These are phyloP conservation scores for Exophiala sideris DNA, from an alignment of 2,329 filamentous ascomycete species.

Conservation along the genomic window DNA sequence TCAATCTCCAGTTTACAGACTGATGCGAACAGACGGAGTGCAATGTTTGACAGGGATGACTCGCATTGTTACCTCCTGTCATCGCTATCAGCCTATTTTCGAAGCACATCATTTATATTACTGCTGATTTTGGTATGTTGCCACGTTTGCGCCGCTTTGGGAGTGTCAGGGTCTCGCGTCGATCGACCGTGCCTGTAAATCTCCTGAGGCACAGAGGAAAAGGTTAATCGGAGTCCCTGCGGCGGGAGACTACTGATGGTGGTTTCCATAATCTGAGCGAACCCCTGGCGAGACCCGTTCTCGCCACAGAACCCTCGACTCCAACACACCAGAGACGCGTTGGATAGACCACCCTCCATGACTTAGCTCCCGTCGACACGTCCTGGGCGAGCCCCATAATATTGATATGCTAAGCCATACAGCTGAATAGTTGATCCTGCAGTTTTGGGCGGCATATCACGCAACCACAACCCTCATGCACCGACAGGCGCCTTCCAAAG, in stretches of 20 bases:
- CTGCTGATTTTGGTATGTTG: too few species aligned
- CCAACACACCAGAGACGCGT: not conserved
- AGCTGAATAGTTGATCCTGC: slow-evolving; percentile 1
- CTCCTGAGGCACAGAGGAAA: not conserved
- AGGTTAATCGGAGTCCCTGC: slow-evolving; percentile 9
- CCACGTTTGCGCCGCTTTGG: not conserved
- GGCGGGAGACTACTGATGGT: slow-evolving; percentile 6
- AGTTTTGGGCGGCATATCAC: not conserved
- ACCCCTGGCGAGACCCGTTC: not conserved
- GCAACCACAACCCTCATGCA: too few species aligned
- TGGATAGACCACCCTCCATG: slow-evolving; percentile 8
- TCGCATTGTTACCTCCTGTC: not conserved
- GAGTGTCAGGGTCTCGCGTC: not conserved
- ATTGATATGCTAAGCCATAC: not conserved
- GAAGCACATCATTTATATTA: too few species aligned
- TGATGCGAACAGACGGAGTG: not conserved
- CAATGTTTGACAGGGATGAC: not conserved
- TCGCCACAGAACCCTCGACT: not conserved
- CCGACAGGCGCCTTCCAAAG: not conserved
- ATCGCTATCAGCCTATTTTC: too few species aligned
- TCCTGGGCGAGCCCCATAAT: not conserved
- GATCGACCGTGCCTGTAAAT: slow-evolving; percentile 11
- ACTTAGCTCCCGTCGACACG: slow-evolving; percentile 9
- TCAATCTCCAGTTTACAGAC: not conserved
- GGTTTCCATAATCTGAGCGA: not conserved